phyloP scores from a whole-genome alignment of 495 filamentous ascomycete species.

The Neurospora cerealis region DNA sequence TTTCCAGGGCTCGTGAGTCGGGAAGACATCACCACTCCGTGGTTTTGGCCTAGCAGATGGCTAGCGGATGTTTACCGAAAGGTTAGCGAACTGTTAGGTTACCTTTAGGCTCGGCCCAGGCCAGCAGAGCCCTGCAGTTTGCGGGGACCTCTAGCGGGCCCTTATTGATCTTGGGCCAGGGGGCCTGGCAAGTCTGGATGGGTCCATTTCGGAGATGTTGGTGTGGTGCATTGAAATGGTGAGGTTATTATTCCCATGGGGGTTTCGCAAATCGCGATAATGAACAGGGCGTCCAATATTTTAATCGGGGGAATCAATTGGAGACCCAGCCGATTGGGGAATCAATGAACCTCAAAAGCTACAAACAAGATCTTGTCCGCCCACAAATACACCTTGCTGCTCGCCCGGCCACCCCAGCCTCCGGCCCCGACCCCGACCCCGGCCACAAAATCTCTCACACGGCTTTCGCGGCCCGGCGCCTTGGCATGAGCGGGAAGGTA shows the following conservation, averaged over 20 bases:
- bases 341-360: too few species aligned
- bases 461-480: neutral
- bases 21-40: neutral
- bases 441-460: neutral
- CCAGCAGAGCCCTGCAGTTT: neutral
- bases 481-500: neutral
- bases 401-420: neutral
- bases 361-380: neutral
- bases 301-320: too few species aligned
- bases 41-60: neutral
- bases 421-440: neutral
- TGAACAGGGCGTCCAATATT: neutral
- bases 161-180: neutral
- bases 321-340: too few species aligned
- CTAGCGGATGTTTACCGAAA: neutral
- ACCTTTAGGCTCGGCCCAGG: neutral
- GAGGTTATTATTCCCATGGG: neutral
- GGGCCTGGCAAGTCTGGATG: neutral
- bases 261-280: neutral
- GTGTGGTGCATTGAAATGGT: neutral
- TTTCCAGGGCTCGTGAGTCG: neutral
- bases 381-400: neutral
- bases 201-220: neutral
- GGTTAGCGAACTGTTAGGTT: neutral
- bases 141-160: neutral